Evolutionary conservation across 1,284 basidiomycete species (phyloP).

Genomic region (Sanghuangporus weigelae): DNA sequence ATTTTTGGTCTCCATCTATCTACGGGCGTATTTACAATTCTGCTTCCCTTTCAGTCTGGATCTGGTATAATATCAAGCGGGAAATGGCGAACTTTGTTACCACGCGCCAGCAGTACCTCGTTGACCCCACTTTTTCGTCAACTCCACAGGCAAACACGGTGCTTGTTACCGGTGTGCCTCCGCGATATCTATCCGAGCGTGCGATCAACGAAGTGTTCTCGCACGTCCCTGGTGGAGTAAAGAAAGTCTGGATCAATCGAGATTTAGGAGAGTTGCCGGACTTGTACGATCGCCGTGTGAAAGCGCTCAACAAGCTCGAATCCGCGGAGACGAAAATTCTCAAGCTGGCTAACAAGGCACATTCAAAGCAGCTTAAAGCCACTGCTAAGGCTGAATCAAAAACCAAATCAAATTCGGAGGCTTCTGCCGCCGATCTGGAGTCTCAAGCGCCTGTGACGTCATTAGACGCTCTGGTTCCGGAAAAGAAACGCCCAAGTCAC

Average conservation of each 20-base stretch:
- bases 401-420: slow-evolving; percentile 16
- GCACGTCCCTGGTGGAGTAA: slow-evolving; percentile 79
- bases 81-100: slow-evolving; percentile 83
- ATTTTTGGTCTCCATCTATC: slow-evolving; percentile 24
- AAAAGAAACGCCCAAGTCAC: slow-evolving; percentile 72
- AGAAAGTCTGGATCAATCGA: slow-evolving; percentile 86
- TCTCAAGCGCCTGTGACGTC: slow-evolving; percentile 27
- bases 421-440: background rate
- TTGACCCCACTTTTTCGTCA: slow-evolving; percentile 65
- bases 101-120: slow-evolving; percentile 81
- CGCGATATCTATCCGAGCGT: slow-evolving; percentile 61
- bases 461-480: slow-evolving; percentile 56
- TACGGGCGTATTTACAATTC: background rate
- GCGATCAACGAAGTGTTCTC: slow-evolving; percentile 67
- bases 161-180: slow-evolving; percentile 86
- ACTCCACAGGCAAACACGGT: slow-evolving; percentile 85
- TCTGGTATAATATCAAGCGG: slow-evolving; percentile 74
- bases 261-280: slow-evolving; percentile 83
- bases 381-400: slow-evolving; percentile 39
- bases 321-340: slow-evolving; percentile 79
- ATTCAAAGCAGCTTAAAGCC: slow-evolving; percentile 39
- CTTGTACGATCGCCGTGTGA: slow-evolving; percentile 72
- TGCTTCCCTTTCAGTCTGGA: slow-evolving; percentile 53
- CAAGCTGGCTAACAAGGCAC: slow-evolving; percentile 67
- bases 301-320: slow-evolving; percentile 78